Base-by-base conservation (phyloP, 768 basidiomycete genomes). In the Tricholoma bakamatsutake region DNA sequence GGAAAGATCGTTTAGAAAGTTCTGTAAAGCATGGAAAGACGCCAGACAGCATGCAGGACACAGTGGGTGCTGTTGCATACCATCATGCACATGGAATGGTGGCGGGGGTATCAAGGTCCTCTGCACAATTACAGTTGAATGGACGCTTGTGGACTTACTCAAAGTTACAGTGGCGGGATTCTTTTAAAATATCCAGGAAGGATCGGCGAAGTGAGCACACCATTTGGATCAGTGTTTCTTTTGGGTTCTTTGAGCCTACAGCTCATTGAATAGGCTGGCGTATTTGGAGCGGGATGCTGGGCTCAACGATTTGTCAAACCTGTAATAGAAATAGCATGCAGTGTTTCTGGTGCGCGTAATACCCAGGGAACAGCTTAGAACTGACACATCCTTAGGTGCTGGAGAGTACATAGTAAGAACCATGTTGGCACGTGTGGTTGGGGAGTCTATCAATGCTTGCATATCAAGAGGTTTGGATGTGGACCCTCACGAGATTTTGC, bases 281-380 rank as follows among this genome's bases (percentile, higher is more conserved):
- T 81, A 5, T 88, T 78, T 59, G 88, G 88, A 15, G 82, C 88
- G 10, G 88, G 89, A 35, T 90, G 89, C 56, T 91, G 87, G 87
- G 86, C 86, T 0, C 73, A 80, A 54, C 67, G 68, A 56, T 64
- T 49, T 56, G 62, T 46, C 47, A 34, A 49, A 18, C 47, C 52
- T 47, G 54, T 53, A 18, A 59, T 63, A 12, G 75, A 78, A 21
- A 72, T 85, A 58, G 84, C 87, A 18, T 90, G 86, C 59, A 90
- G 89, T 56, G 76, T 90, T 27, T 88, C 87, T 54, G 87, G 84
- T 80, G 63, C 21, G 55, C 54, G 28, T 7, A 18, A 28, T n/a
- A 1, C 27, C n/a, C 2, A 8, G 17, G 24, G 28, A 42, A 18
- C 7, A 28, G 30, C 35, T 45, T 42, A 17, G 28, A n/a, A 3